Percentiles rank a stretch among this genome's conserved stretches.
Conservation (phyloP, 2,329 filamentous ascomycete species). For the Phoma sp. region DNA sequence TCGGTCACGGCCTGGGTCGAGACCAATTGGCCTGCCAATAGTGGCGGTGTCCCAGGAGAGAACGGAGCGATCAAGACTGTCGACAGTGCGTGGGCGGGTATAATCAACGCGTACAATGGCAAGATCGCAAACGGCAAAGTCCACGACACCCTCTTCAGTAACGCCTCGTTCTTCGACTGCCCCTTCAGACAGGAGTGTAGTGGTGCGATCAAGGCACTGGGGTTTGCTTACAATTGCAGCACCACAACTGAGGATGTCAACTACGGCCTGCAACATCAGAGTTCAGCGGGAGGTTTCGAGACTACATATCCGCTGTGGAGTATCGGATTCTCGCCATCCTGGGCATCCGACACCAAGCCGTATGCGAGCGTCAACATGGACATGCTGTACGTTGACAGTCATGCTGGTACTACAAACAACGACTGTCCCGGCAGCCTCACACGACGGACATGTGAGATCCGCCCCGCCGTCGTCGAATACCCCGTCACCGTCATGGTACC, state of each 20-base stretch:
- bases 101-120: slow-evolving; percentile 29
- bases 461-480: slow-evolving; percentile 29
- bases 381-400: slow-evolving; percentile 32
- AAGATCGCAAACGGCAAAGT: slow-evolving; percentile 35
- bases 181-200: slow-evolving; percentile 31
- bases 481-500: slow-evolving; percentile 34
- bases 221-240: slow-evolving; percentile 28
- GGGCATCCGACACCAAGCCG: slow-evolving; percentile 17
- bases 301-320: slow-evolving; percentile 28
- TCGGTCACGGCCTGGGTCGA: slow-evolving; percentile 31
- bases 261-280: slow-evolving; percentile 25
- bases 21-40: slow-evolving; percentile 22
- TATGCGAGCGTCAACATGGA: slow-evolving; percentile 27
- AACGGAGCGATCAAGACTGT: slow-evolving; percentile 28
- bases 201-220: slow-evolving; percentile 23
- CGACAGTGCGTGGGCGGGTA: slow-evolving; percentile 26
- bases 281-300: slow-evolving; percentile 2
- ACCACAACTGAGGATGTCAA: slow-evolving; percentile 22
- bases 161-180: slow-evolving; percentile 30
- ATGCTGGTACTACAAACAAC: slow-evolving; percentile 4
- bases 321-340: slow-evolving; percentile 22
- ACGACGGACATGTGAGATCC: slow-evolving; percentile 25
- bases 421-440: slow-evolving; percentile 29
- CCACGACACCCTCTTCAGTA: slow-evolving; percentile 22
- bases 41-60: slow-evolving; percentile 31